A percentile compares a stretch with the other conserved stretches of the same genome.
Conservation (phyloP, 2,329 filamentous ascomycete genomes). For the Dactylellina parvicollis region DNA sequence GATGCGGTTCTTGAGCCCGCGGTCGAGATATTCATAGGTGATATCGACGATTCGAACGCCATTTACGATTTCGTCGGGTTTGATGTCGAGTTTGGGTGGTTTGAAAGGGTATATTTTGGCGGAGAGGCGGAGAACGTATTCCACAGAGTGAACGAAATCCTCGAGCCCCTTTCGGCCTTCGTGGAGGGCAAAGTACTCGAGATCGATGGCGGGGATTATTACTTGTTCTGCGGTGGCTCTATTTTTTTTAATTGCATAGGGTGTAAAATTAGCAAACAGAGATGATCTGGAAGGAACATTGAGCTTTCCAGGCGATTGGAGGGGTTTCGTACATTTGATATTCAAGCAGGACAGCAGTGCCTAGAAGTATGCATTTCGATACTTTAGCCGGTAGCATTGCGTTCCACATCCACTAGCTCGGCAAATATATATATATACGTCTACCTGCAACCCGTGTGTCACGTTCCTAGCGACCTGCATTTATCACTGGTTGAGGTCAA, state of each 20-base stretch:
- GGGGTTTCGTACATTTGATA: no score
- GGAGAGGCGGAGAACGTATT: conserved; percentile 16
- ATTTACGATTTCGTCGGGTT: not conserved
- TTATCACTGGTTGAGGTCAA: no score
- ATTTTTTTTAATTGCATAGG: not conserved
- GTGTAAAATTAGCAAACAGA: no score
- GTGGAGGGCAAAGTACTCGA: conserved; percentile 20
- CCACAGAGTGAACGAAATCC: conserved; percentile 9
- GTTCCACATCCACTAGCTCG: no score
- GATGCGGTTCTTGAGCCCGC: conserved; percentile 14
- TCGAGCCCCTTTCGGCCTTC: not conserved
- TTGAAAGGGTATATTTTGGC: conserved; percentile 17
- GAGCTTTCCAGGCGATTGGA: no score
- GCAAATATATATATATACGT: no score
- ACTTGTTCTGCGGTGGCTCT: not conserved
- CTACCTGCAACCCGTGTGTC: no score
- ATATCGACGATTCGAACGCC: conserved; percentile 19
- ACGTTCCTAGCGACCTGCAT: no score
- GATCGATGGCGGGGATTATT: not conserved
- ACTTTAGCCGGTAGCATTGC: no score
- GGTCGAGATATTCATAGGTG: conserved; percentile 11
- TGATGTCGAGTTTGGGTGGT: not conserved
- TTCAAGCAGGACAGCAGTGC: no score
- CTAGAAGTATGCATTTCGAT: no score
- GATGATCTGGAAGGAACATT: no score